Evolutionary conservation across 148 eudicot species (phyloP).

Genomic region (Rhododendron henanense): DNA sequence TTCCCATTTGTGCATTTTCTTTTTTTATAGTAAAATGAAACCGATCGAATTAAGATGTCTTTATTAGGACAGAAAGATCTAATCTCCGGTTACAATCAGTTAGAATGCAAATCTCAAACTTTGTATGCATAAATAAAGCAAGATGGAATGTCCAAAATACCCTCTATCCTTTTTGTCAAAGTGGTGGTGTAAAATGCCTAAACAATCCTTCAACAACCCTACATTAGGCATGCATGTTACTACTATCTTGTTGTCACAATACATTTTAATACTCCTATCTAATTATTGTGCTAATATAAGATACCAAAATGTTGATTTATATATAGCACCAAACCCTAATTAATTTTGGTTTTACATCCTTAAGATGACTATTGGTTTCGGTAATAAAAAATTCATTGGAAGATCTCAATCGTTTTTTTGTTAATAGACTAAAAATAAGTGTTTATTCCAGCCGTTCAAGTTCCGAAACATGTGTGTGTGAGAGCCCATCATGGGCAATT

Average conservation of each 20-base stretch:
- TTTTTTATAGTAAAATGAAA: not conserved
- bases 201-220: not conserved
- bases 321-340: not conserved
- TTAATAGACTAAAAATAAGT: no score
- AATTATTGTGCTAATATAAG: not conserved
- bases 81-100: not conserved
- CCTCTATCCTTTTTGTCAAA: not conserved
- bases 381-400: not conserved
- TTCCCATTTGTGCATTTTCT: not conserved
- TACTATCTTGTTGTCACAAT: not conserved
- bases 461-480: no score
- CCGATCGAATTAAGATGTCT: not conserved
- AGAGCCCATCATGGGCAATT: no score
- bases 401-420: no score
- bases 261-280: no score
- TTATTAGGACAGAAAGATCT: not conserved
- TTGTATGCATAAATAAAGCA: not conserved
- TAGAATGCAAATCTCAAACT: not conserved
- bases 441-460: not conserved
- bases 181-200: not conserved
- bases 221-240: not conserved
- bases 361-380: not conserved
- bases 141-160: constrained; percentile 3
- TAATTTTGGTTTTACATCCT: not conserved
- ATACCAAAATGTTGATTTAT: not conserved